phyloP scores from a whole-genome alignment of 306 rosid genomes.

The Myrica gale region DNA sequence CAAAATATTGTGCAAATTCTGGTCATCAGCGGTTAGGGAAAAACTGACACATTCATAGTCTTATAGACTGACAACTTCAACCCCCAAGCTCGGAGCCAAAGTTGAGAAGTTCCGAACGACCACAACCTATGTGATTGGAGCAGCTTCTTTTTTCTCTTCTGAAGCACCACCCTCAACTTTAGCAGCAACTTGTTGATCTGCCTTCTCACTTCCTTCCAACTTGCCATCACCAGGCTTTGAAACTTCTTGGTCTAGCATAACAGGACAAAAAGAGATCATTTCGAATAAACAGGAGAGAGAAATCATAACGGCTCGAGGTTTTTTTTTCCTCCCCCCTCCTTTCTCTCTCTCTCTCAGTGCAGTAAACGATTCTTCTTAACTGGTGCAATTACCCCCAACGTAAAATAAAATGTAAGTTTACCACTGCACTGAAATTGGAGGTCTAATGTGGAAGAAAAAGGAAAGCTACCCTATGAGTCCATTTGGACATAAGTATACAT shows the following conservation, averaged over 20 bases:
- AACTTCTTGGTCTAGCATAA: conserved; percentile 52
- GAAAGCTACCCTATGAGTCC: background rate
- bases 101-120: conserved; percentile 30
- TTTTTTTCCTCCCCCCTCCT: too few relatives aligned
- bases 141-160: conserved; percentile 58
- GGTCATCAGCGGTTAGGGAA: conserved; percentile 19
- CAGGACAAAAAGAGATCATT: background rate
- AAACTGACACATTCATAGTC: conserved; percentile 35
- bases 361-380: background rate
- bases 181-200: conserved; percentile 19
- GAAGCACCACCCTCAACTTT: conserved; percentile 36
- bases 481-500: background rate
- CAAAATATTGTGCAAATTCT: conserved; percentile 16
- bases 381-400: background rate
- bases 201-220: conserved; percentile 29
- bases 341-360: too few relatives aligned
- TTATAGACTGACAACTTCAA: conserved; percentile 28
- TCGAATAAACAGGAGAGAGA: background rate
- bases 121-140: conserved; percentile 50
- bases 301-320: background rate
- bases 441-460: too few relatives aligned
- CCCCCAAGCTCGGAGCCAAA: conserved; percentile 33
- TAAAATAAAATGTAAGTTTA: background rate
- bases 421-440: too few relatives aligned
- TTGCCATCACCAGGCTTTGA: conserved; percentile 30